Evolutionary conservation across 2,329 filamentous ascomycete genomes (phyloP), one percentile per base, ranked within the genome.

Genomic region (Thermochaetoides dissita): DNA sequence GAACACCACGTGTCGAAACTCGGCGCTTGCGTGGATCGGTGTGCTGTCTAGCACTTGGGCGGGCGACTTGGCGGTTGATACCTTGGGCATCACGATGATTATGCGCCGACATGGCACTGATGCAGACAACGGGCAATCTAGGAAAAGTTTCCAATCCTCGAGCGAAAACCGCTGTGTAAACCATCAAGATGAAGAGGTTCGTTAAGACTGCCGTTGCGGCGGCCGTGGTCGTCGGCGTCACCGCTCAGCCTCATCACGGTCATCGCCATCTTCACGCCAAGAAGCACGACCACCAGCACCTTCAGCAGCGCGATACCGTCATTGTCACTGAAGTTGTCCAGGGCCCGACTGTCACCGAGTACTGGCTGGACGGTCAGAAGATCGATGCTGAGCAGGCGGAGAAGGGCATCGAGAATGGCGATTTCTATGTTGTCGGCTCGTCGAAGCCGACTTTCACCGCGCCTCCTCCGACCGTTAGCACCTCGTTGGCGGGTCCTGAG

Each of bases 341-440:
- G 39, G 65, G 71, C 35, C 71, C 79, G 30, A 79, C 76, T 40
- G 72, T 79, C 51, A 75, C 79, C 43, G 72, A 81, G 43, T 95
- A 88, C 63, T 71, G 59, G 34, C 10, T 10, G 28, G 74, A 81
- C 46, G 81, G 79, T 46, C 53, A 77, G 55, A 49, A 65, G 31
- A 71, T 94, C 51, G 66, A 68, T 41, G 63, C 72, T 46, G 62
- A 72, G 0, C 72, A 86, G 46, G 86, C 86, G 41, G 71, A 81
- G 63, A 58, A 74, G 42, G 85, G 86, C 49, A 71, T 96, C 52
- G 64, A 71, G 44, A 72, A 80, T 47, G 83, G 86, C 40, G 72
- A 74, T 37, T 91, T 77, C 65, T 68, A 81, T 37, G 65, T 83
- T 38, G 66, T 81, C 37, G 74, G 76, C 50, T 73, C 76, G 57